Conservation (phyloP, 2,329 filamentous ascomycete genomes). For the Colletotrichum brevisporum region DNA sequence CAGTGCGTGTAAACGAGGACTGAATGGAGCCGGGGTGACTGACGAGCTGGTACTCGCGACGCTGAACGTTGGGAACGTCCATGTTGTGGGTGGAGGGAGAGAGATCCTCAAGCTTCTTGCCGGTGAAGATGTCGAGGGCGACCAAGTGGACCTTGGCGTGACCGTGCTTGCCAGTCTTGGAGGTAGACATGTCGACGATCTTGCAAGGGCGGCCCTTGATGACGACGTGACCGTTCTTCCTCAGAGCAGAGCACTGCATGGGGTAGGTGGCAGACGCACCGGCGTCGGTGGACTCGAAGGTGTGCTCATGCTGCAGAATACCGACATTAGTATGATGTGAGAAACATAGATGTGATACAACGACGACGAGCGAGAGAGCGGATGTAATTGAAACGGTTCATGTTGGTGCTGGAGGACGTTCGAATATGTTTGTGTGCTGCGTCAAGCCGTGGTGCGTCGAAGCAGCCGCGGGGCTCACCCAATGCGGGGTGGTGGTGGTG, state of each 20-base stretch:
- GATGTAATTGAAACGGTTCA: slow-evolving; percentile 5
- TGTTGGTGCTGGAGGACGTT: slow-evolving; percentile 7
- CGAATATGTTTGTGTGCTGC: slow-evolving; percentile 23
- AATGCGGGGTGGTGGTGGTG: slow-evolving; percentile 61
- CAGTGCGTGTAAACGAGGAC: slow-evolving; percentile 20
- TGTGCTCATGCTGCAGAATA: slow-evolving; percentile 71
- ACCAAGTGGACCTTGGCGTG: slow-evolving; percentile 99
- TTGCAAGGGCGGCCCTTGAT: slow-evolving; percentile 99
- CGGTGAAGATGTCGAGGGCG: slow-evolving; percentile 98
- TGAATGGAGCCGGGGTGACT: slow-evolving; percentile 57
- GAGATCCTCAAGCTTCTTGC: slow-evolving; percentile 99
- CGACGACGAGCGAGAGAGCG: not conserved
- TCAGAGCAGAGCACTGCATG: slow-evolving; percentile 99
- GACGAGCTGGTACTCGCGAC: slow-evolving; percentile 95
- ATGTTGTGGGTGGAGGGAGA: slow-evolving; percentile 98
- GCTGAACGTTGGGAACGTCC: slow-evolving; percentile 95
- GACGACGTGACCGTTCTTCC: slow-evolving; percentile 98
- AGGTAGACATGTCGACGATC: slow-evolving; percentile 99
- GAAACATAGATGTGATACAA: not conserved
- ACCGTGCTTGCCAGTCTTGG: slow-evolving; percentile 99
- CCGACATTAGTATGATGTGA: slow-evolving; percentile 2
- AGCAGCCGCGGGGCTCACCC: slow-evolving; percentile 44
- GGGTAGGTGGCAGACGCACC: slow-evolving; percentile 95
- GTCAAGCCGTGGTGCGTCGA: slow-evolving; percentile 38
- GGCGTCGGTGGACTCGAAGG: slow-evolving; percentile 95